These are phyloP conservation scores for Sporothrix sp. DNA, from an alignment of 2,329 filamentous ascomycete species.

Conservation along the genomic window DNA sequence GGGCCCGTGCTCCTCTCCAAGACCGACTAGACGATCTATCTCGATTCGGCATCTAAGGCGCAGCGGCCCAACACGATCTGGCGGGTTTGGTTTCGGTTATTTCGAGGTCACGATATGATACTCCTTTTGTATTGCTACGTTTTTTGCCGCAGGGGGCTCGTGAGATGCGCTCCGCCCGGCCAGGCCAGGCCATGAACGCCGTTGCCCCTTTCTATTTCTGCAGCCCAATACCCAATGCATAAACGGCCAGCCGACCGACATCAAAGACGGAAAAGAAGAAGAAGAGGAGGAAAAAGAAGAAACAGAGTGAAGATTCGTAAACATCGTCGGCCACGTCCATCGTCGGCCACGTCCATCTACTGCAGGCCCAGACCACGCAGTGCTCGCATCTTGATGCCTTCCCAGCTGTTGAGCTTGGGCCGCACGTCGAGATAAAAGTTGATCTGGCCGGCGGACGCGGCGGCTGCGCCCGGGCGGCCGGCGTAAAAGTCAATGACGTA, in stretches of 20 bases:
- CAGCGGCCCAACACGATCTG: too few relatives aligned
- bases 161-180: too few relatives aligned
- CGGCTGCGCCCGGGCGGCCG: constrained; percentile 41
- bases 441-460: constrained; percentile 30
- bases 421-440: constrained; percentile 61
- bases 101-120: constrained; percentile 1
- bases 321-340: background rate
- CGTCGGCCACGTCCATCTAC: constrained; percentile 20
- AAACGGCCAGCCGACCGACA: background rate
- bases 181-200: background rate
- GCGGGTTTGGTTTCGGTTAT: too few relatives aligned
- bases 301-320: background rate
- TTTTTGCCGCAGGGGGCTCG: too few relatives aligned
- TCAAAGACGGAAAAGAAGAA: background rate
- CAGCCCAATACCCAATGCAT: constrained; percentile 6
- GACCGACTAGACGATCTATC: background rate
- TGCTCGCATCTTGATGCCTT: constrained; percentile 57
- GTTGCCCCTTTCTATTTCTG: background rate
- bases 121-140: too few relatives aligned
- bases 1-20: background rate
- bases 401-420: constrained; percentile 58
- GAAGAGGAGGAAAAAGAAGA: background rate
- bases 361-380: constrained; percentile 40
- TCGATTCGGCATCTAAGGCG: too few relatives aligned
- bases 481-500: constrained; percentile 99